A percentile compares a stretch with the other conserved stretches of the same genome.
Evolutionary conservation across 129 eudicot species (phyloP).

Genomic region (Escallonia rubra): DNA sequence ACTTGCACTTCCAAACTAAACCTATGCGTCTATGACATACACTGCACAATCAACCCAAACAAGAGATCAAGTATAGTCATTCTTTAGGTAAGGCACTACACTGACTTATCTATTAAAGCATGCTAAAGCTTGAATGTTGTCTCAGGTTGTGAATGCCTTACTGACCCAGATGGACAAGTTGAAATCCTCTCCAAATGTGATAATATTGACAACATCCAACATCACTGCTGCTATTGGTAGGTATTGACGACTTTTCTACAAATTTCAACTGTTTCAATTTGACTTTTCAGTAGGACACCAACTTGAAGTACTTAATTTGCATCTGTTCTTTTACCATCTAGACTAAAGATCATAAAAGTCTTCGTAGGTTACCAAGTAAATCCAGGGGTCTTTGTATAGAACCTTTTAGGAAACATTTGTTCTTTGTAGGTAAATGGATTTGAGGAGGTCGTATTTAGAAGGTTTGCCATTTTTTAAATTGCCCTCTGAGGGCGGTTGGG

Average conservation of each 20-base stretch:
- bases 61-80: neutral
- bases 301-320: too few relatives aligned
- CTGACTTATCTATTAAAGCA: constrained; percentile 10
- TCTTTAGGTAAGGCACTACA: constrained; percentile 7
- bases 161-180: constrained; percentile 93
- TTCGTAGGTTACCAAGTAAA: too few relatives aligned
- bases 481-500: too few relatives aligned
- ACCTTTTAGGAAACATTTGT: too few relatives aligned
- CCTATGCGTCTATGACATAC: neutral
- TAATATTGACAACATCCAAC: constrained; percentile 85
- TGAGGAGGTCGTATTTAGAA: too few relatives aligned
- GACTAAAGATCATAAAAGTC: too few relatives aligned
- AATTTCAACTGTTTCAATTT: neutral
- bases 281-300: too few relatives aligned
- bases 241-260: constrained; percentile 1
- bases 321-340: too few relatives aligned
- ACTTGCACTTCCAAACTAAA: neutral
- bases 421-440: too few relatives aligned
- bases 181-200: constrained; percentile 88
- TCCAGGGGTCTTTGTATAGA: too few relatives aligned
- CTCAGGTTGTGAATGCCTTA: constrained; percentile 93
- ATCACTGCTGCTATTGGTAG: constrained; percentile 96
- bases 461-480: too few relatives aligned
- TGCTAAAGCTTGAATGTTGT: constrained; percentile 25
- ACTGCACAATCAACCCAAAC: neutral